Conservation (phyloP, 73 alveolate species). For the Stentor coeruleus region DNA sequence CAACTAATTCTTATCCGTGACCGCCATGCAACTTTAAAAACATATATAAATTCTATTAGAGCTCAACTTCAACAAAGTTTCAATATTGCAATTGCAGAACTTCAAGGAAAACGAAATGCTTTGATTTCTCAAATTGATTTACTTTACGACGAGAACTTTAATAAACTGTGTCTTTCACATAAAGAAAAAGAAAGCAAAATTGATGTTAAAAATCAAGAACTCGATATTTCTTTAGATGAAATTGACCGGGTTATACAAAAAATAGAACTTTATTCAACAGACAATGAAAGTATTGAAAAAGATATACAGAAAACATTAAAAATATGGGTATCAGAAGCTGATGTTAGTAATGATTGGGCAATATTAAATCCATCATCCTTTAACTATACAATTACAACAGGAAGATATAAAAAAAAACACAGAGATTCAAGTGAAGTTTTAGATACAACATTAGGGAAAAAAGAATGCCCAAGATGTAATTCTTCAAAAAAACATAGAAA, state of each 20-base stretch:
- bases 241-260: background rate
- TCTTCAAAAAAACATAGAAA: background rate
- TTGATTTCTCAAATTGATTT: background rate
- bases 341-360: background rate
- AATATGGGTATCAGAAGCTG: conserved; percentile 6
- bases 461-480: background rate
- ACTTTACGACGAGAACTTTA: background rate
- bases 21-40: background rate
- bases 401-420: too few relatives aligned
- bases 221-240: background rate
- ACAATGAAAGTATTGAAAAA: background rate
- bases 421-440: background rate
- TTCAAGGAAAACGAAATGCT: conserved; percentile 14
- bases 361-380: background rate
- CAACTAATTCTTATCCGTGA: background rate
- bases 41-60: background rate
- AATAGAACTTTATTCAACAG: background rate
- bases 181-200: conserved; percentile 15
- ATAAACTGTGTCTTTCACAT: background rate
- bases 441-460: background rate
- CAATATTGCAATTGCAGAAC: conserved; percentile 14
- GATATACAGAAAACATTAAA: background rate
- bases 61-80: conserved; percentile 24
- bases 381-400: background rate
- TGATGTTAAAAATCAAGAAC: background rate